Evolutionary conservation across 768 basidiomycete species (phyloP).

Genomic region (Pulveroboletus sp.): DNA sequence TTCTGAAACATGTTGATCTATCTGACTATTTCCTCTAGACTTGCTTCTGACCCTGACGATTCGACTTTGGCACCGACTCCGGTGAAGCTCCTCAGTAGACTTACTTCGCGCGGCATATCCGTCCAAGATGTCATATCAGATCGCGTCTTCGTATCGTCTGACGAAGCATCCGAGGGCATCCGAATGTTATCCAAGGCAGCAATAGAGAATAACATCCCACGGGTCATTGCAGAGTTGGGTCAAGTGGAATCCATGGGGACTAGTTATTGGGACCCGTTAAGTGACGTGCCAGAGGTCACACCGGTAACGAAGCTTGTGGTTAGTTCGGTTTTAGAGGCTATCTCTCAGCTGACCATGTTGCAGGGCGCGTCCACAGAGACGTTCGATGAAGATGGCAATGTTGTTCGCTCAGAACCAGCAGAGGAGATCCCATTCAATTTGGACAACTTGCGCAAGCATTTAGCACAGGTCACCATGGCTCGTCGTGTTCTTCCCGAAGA

Average conservation of each 20-base stretch:
- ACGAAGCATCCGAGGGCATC: constrained; percentile 55
- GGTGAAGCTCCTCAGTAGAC: constrained; percentile 39
- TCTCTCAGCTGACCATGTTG: not conserved
- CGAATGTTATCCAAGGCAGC: constrained; percentile 58
- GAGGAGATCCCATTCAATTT: constrained; percentile 73
- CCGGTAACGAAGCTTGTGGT: constrained; percentile 57
- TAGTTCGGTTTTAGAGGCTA: constrained; percentile 1
- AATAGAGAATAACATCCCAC: constrained; percentile 48
- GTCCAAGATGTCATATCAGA: constrained; percentile 54
- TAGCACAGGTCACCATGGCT: constrained; percentile 60
- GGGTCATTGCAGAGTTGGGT: constrained; percentile 55
- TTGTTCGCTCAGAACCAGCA: constrained; percentile 17
- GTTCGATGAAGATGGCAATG: constrained; percentile 16
- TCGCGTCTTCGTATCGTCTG: constrained; percentile 50
- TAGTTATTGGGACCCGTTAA: constrained; percentile 40
- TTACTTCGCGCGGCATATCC: constrained; percentile 50
- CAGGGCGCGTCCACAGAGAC: constrained; percentile 20
- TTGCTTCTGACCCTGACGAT: constrained; percentile 33
- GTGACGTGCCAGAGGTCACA: constrained; percentile 54
- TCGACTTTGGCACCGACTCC: constrained; percentile 13
- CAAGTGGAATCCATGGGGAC: constrained; percentile 48
- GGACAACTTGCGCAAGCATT: constrained; percentile 63
- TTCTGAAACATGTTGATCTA: not conserved
- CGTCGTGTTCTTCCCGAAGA: constrained; percentile 66
- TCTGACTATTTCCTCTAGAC: constrained; percentile 31